Percentiles rank a stretch among this genome's conserved stretches.
phyloP scores from a whole-genome alignment of 495 filamentous ascomycete species.

The Monascus purpureus region DNA sequence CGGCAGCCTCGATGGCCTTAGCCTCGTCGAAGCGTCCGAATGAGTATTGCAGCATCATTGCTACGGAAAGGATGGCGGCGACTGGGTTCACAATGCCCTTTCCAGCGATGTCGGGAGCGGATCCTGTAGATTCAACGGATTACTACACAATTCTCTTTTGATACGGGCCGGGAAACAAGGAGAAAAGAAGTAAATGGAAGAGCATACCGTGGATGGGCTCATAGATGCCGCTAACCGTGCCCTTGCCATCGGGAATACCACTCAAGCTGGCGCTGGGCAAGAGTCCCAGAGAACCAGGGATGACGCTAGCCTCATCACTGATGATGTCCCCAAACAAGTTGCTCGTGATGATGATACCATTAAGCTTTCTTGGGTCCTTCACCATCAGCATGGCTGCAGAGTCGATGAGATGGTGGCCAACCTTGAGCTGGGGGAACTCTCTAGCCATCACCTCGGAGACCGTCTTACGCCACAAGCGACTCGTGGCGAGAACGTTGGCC shows the following conservation, averaged over 20 bases:
- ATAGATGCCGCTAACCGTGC: conserved; percentile 60
- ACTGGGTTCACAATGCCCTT: conserved; percentile 74
- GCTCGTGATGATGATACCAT: conserved; percentile 85
- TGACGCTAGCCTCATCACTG: conserved; percentile 89
- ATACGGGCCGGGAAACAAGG: neutral
- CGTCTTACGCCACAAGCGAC: conserved; percentile 77
- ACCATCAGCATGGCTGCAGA: conserved; percentile 95
- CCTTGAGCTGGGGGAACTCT: conserved; percentile 79
- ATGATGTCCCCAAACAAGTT: conserved; percentile 98
- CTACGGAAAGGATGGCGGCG: conserved; percentile 38
- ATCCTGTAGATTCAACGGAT: conserved; percentile 15
- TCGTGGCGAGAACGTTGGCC: conserved; percentile 91
- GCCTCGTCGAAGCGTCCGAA: conserved; percentile 36
- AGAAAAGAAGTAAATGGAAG: conserved; percentile 2
- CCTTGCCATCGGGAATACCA: conserved; percentile 63
- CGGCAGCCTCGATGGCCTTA: conserved; percentile 36
- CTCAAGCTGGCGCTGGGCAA: conserved; percentile 81
- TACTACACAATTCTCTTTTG: conserved; percentile 4
- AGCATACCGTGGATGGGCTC: conserved; percentile 89
- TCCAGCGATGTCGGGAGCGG: conserved; percentile 53
- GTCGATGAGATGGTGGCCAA: conserved; percentile 89
- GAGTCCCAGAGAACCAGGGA: conserved; percentile 81
- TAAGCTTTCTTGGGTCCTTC: conserved; percentile 81
- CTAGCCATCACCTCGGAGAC: conserved; percentile 61
- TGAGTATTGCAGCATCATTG: conserved; percentile 44